Evolutionary conservation across 768 basidiomycete species (phyloP).

Genomic region (Cantharellus cinnabarinus): DNA sequence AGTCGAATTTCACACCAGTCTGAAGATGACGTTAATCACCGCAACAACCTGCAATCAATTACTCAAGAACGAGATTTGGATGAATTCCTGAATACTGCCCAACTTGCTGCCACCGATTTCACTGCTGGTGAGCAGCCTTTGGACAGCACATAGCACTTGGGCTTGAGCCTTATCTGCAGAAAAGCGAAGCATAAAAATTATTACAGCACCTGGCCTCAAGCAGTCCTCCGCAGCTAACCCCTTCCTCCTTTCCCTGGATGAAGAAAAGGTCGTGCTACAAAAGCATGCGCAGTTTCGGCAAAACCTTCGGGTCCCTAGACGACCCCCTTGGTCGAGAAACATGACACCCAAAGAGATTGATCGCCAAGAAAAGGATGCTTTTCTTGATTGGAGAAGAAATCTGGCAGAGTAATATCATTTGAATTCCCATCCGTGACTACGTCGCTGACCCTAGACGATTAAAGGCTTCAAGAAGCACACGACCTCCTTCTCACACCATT

Average conservation of each 20-base stretch:
- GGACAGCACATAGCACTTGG: not conserved
- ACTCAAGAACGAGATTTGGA: conserved; percentile 93
- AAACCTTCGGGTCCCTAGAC: conserved; percentile 64
- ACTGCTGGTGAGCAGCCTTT: conserved; percentile 50
- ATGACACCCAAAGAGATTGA: conserved; percentile 69
- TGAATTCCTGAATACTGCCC: conserved; percentile 87
- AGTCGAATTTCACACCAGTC: conserved; percentile 28
- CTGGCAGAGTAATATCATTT: conserved; percentile 47
- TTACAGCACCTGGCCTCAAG: conserved; percentile 28
- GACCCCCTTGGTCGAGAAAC: conserved; percentile 72
- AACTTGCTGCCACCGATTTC: conserved; percentile 87
- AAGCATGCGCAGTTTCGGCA: conserved; percentile 57
- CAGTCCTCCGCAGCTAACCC: conserved; percentile 43
- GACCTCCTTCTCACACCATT: conserved; percentile 85
- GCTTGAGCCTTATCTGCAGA: conserved; percentile 19
- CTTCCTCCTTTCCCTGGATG: conserved; percentile 60
- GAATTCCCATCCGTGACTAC: not conserved
- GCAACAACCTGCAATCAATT: conserved; percentile 62
- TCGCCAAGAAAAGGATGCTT: conserved; percentile 70
- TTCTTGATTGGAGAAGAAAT: conserved; percentile 82
- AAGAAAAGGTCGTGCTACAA: conserved; percentile 53
- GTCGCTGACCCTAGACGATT: not conserved
- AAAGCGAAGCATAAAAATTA: conserved; percentile 59
- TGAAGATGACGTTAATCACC: conserved; percentile 48
- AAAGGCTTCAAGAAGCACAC: conserved; percentile 70